Conservation (phyloP, 441 rosid genomes). For the Syzygium syzygioides region DNA sequence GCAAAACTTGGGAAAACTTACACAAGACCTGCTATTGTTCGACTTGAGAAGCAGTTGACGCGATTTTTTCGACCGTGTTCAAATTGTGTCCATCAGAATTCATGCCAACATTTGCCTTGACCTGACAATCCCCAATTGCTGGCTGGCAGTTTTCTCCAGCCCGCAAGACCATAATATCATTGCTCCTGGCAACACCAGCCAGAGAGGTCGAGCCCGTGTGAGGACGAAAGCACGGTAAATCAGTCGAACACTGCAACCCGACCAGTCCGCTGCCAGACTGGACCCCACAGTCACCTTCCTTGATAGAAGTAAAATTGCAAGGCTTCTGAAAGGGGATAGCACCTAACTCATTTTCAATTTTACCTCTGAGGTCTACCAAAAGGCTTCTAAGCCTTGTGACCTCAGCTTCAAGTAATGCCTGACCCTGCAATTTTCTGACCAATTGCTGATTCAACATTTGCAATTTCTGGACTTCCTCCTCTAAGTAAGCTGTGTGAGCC, state of each 20-base stretch:
- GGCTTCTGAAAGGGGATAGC: slow-evolving; percentile 40
- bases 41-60: slow-evolving; percentile 20
- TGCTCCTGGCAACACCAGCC: slow-evolving; percentile 17
- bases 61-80: slow-evolving; percentile 11
- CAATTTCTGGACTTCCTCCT: slow-evolving; percentile 62
- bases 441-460: slow-evolving; percentile 37
- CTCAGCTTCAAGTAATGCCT: slow-evolving; percentile 48
- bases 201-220: slow-evolving; percentile 13
- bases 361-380: slow-evolving; percentile 41
- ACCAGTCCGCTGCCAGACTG: slow-evolving; percentile 11
- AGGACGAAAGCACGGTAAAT: slow-evolving; percentile 25
- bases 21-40: neutral
- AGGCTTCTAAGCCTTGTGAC: slow-evolving; percentile 39
- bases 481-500: slow-evolving; percentile 58
- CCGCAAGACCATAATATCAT: slow-evolving; percentile 18
- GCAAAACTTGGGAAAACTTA: neutral
- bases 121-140: slow-evolving; percentile 19
- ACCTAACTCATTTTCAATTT: slow-evolving; percentile 44
- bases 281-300: slow-evolving; percentile 32
- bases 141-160: slow-evolving; percentile 23
- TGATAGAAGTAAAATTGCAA: slow-evolving; percentile 16
- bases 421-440: slow-evolving; percentile 40
- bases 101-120: slow-evolving; percentile 2
- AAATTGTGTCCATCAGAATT: slow-evolving; percentile 8
- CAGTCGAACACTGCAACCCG: slow-evolving; percentile 10